A percentile compares a stretch with the other conserved stretches of the same genome.
Evolutionary conservation across 768 basidiomycete genomes (phyloP).

Genomic region (Gautieria morchelliformis): DNA sequence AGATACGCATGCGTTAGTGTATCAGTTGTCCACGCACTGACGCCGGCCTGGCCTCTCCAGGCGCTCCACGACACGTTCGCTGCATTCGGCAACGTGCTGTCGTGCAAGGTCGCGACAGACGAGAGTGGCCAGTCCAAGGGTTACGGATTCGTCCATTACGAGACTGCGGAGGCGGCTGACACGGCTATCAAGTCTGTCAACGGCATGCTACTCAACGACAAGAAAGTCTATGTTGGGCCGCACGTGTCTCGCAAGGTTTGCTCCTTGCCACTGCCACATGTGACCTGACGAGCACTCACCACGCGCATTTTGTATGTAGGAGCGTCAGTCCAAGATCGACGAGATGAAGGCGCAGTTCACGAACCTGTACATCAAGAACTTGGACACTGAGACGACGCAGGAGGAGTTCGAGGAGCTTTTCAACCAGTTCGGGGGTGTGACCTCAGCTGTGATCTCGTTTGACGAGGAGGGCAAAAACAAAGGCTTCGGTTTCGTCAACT

Average conservation of each 20-base stretch:
- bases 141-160: constrained; percentile 99
- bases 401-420: constrained; percentile 85
- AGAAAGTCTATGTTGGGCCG: constrained; percentile 97
- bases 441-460: constrained; percentile 75
- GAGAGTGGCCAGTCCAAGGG: constrained; percentile 93
- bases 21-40: too few relatives aligned
- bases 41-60: constrained; percentile 26
- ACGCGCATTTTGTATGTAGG: constrained; percentile 33
- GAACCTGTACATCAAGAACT: constrained; percentile 97
- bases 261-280: constrained; percentile 4
- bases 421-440: constrained; percentile 65
- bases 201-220: constrained; percentile 98
- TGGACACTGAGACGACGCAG: constrained; percentile 74
- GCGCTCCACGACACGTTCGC: constrained; percentile 99
- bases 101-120: constrained; percentile 98
- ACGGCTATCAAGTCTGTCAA: constrained; percentile 97
- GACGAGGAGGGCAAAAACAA: constrained; percentile 91
- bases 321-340: constrained; percentile 96
- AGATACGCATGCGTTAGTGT: constrained; percentile 3
- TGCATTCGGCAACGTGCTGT: constrained; percentile 96
- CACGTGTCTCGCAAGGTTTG: constrained; percentile 92
- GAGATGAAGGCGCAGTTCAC: constrained; percentile 97
- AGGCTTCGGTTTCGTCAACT: constrained; percentile 99
- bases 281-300: not conserved
- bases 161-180: constrained; percentile 93